Base-by-base conservation (phyloP, 768 basidiomycete species). In the Mycena galopus region DNA sequence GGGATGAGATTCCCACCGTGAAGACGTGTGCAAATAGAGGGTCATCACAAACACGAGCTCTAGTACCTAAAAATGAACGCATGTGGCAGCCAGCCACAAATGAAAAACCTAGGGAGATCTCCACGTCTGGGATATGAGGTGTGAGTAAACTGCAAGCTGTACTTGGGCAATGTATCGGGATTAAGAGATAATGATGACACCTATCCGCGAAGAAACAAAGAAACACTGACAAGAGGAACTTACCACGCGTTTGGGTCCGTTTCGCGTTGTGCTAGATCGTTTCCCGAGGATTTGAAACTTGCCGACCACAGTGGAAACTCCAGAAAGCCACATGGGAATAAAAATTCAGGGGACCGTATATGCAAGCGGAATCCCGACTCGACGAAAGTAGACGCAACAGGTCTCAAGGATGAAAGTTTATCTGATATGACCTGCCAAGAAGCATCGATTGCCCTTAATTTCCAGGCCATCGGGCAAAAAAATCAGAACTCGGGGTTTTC, bases 321-420 rank as follows among this genome's bases (percentile, higher is more conserved):
- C n/a, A n/a, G n/a, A n/a, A n/a, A n/a, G n/a, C n/a, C n/a, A n/a
- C n/a, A n/a, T n/a, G n/a, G n/a, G n/a, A n/a, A n/a, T n/a, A n/a
- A n/a, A n/a, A n/a, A n/a, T n/a, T n/a, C n/a, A n/a, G n/a, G n/a
- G n/a, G n/a, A n/a, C n/a, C n/a, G n/a, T n/a, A n/a, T n/a, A n/a
- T n/a, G n/a, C n/a, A n/a, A n/a, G n/a, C n/a, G n/a, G n/a, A n/a
- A n/a, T n/a, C n/a, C n/a, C n/a, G n/a, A n/a, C n/a, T n/a, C n/a
- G n/a, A n/a, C n/a, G n/a, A n/a, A n/a, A n/a, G n/a, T n/a, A n/a
- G 29, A 57, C 56, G 21, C n/a, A 21, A 33, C 25, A 59, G 35
- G 35, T 25, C 37, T 59, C 57, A 23, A n/a, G n/a, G n/a, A 59
- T 59, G 57, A 59, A 59, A 59, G 57, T 23, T 37, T 37, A 59